Percentiles rank a stretch among this genome's conserved stretches.
These are phyloP conservation scores for Exophiala sp. DNA, from an alignment of 2,329 filamentous ascomycete genomes.

Conservation along the genomic window DNA sequence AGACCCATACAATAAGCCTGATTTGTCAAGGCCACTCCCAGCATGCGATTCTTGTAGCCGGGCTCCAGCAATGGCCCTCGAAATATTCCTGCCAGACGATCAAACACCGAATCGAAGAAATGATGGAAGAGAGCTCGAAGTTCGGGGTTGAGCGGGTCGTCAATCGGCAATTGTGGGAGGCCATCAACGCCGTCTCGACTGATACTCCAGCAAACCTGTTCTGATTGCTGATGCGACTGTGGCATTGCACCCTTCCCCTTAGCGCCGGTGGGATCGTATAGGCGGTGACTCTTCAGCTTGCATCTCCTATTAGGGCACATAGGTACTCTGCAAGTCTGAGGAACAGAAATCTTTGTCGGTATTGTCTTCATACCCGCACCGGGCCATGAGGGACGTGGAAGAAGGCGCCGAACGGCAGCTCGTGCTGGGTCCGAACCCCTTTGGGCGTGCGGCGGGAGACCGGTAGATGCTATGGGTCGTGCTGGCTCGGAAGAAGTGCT, in stretches of 20 bases:
- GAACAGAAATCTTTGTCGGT: background rate
- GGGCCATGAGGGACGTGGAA: background rate
- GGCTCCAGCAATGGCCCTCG: slow-evolving; percentile 2
- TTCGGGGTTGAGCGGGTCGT: slow-evolving; percentile 1
- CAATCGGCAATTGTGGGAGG: slow-evolving; percentile 1
- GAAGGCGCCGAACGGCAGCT: background rate
- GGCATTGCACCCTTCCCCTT: background rate
- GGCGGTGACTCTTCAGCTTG: slow-evolving; percentile 5
- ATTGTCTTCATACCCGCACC: background rate
- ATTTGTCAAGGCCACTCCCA: background rate
- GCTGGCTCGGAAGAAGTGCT: background rate
- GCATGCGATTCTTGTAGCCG: slow-evolving; percentile 7
- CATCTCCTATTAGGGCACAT: slow-evolving; percentile 6
- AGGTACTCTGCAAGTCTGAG: slow-evolving; percentile 3
- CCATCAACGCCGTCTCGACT: slow-evolving; percentile 8
- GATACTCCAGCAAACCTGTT: background rate
- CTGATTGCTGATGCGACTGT: background rate
- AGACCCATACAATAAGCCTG: slow-evolving; percentile 10
- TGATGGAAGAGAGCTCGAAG: slow-evolving; percentile 9
- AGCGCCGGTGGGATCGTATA: slow-evolving; percentile 1
- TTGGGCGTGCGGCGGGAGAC: background rate
- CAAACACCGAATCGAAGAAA: slow-evolving; percentile 12
- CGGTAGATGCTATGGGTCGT: background rate
- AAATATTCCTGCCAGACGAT: slow-evolving; percentile 8
- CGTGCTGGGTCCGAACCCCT: background rate